Base-by-base conservation (phyloP, 192 early-diverging fungal genomes). In the Mortierella alpina region DNA sequence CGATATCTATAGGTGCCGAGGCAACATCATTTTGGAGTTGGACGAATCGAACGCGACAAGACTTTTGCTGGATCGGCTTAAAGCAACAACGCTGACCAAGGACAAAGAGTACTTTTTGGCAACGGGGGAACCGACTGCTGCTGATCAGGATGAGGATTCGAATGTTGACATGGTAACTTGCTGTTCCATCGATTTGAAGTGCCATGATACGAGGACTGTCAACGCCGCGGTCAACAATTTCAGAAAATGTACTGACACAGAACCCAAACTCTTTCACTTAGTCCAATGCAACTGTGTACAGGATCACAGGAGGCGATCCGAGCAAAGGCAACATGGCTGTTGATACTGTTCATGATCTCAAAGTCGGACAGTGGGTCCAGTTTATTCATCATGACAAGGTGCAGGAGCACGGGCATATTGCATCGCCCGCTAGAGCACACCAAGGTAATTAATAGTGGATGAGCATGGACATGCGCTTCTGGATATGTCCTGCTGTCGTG, bases 11-110 rank as follows among this genome's bases (percentile, higher is more conserved):
- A 84, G 84, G 49, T 85, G 84, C 55, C 82, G 84, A 7, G 88
- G 88, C 2, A 90, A 90, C 63, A 84, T 90, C 7, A 88, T 90
- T n/a, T 45, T 90, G 41, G 85, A 90, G 64, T 54, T 90, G 39
- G 82, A 90, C 70, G 73, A 81, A 52, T 66, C 64, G 45, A 86
- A 85, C 49, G 86, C 88, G 5, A 88, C 88, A 3, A 50, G 78
- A 41, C 61, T 88, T 3, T 57, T 90, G n/a, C 44, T 90, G 15
- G 70, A 90, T 10, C 62, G 76, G 10, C 68, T 89, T 11, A 57
- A 86, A 44, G 52, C 69, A 8, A 68, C 75, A 15, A 68, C 59
- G 8, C 54, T 84, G 15, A 84, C 84, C 2, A 90, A 90, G 66
- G 88, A 88, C 49, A 88, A 85, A 49, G 84, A 84, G 18, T 90